Conservation (phyloP, 179 eudicot species). For the Nepenthes alata region DNA sequence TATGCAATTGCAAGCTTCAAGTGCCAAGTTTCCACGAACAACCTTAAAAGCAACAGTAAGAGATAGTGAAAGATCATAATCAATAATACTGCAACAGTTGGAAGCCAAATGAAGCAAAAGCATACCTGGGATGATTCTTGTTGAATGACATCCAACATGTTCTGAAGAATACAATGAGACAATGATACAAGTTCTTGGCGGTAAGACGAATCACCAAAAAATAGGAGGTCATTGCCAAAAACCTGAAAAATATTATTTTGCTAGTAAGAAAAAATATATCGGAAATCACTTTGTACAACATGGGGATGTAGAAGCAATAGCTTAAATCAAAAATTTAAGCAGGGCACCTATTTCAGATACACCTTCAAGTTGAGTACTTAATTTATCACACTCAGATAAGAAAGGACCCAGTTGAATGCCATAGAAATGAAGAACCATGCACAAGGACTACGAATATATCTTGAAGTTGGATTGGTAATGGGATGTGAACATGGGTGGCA, state of each 20-base stretch:
- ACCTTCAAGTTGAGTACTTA: too few relatives aligned
- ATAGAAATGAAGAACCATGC: not conserved
- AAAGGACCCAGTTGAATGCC: not conserved
- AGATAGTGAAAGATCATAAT: slow-evolving; percentile 3
- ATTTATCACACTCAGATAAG: not conserved
- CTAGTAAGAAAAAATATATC: not conserved
- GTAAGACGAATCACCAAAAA: slow-evolving; percentile 31
- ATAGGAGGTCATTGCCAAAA: slow-evolving; percentile 32
- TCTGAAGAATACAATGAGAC: slow-evolving; percentile 26
- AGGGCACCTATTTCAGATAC: too few relatives aligned
- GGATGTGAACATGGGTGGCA: too few relatives aligned
- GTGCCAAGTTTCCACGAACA: slow-evolving; percentile 55
- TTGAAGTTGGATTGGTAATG: too few relatives aligned
- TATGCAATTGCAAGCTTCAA: slow-evolving; percentile 62
- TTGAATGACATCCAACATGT: slow-evolving; percentile 22
- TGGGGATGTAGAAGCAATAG: not conserved
- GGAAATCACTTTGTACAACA: not conserved
- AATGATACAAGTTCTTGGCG: slow-evolving; percentile 37
- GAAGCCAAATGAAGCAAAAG: not conserved
- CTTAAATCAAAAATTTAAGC: not conserved
- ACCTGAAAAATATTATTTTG: slow-evolving; percentile 24
- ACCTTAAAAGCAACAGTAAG: slow-evolving; percentile 23
- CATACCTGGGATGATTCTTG: slow-evolving; percentile 44
- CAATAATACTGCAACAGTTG: not conserved
- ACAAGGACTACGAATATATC: too few relatives aligned